Base-by-base conservation (phyloP, 192 early-diverging fungal genomes). In the Dissophora globulifera region DNA sequence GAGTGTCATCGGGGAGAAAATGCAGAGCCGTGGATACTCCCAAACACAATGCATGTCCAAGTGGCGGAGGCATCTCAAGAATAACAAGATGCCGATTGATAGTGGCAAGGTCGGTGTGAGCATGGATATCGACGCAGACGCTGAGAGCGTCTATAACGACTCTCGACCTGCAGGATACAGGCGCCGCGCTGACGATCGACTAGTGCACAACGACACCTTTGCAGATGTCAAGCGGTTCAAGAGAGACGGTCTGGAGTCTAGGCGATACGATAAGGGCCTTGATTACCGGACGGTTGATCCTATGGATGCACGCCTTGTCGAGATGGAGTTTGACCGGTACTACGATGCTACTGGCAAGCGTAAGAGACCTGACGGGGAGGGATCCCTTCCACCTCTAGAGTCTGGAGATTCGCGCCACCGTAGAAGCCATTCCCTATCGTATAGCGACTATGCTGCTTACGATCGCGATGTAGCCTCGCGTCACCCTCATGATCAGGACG, bases 11-110 rank as follows among this genome's bases (percentile, higher is more conserved):
- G 72, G 50, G 19, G 72, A 76, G 50, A 52, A 50, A 64, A 76
- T 76, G 72, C 58, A 58, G 17, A 62, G 63, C 35, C 72, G 72
- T 22, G 72, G 72, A 19, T 76, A 76, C 32, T 76, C 72, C 4
- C 72, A 76, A 40, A 76, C 72, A 8, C 72, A 76, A 58, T 76
- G 72, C 52, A 76, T 76, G 72, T 76, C 72, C 33, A 76, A 76
- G 25, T 76, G 72, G 72, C 19, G 72, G 1, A 65, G 72, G 27
- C 72, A 76, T 50, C 64, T 76, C 38, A 76, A 76, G 38, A 66
- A 67, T 50, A 66, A 35, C 47, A 76, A 76, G 52, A 13, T 55
- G 3, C 50, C 64, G 27, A 52, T 38, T 41, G 72, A 76, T 27
- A 47, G 43, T 38, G 60, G 33, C 52, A 65, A 52, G 31, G 27